phyloP scores from a whole-genome alignment of 164 flowering plant species.

The Tinospora cordifolia region DNA sequence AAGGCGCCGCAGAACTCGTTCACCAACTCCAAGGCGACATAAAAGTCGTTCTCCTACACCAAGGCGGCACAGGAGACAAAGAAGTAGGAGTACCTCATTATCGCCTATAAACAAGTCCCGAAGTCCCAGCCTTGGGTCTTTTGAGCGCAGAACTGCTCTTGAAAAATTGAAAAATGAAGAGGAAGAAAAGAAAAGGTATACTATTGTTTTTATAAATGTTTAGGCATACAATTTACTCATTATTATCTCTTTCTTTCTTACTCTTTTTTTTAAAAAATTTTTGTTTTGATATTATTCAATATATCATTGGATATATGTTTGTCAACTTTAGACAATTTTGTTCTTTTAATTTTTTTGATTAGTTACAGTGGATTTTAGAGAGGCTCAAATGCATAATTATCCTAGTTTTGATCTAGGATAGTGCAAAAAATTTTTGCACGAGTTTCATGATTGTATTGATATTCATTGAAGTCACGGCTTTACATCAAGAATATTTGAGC shows the following conservation, averaged over 20 bases:
- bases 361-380: no score
- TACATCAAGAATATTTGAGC: no score
- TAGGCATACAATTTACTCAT: background rate
- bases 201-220: background rate
- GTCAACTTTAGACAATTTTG: background rate
- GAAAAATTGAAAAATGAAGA: conserved; percentile 68
- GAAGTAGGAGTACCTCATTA: conserved; percentile 59
- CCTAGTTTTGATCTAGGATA: background rate
- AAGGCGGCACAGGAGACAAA: conserved; percentile 57
- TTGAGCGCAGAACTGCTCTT: conserved; percentile 46
- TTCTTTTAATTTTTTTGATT: no score
- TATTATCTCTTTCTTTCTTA: background rate
- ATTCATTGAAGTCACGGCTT: no score
- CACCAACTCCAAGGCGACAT: conserved; percentile 57
- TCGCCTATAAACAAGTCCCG: conserved; percentile 59
- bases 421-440: background rate
- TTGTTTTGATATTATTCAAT: background rate
- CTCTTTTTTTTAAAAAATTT: background rate
- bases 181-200: conserved; percentile 88
- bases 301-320: background rate
- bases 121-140: conserved; percentile 51
- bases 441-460: no score
- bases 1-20: conserved; percentile 60
- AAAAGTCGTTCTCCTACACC: conserved; percentile 77
- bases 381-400: background rate